Base-by-base conservation (phyloP, 345 rosid genomes). In the Carallia pectinifolia region DNA sequence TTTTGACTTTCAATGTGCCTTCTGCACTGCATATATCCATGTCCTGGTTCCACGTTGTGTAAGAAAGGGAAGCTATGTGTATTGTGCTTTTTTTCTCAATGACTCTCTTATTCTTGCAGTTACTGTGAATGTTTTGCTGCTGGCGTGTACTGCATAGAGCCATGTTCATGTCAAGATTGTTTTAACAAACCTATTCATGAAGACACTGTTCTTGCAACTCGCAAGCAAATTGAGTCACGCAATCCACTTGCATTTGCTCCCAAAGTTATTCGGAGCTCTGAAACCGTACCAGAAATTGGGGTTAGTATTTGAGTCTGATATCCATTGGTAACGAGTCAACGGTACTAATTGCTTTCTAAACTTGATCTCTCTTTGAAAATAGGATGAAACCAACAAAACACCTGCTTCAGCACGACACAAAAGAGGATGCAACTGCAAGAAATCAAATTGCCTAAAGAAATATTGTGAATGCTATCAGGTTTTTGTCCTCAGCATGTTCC, bases 401-500 rank as follows among this genome's bases (percentile, higher is more conserved):
- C 99, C 97, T 47, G 93, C 97, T 73, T 95, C 99, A 33, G 97
- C 97, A 15, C 88, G 98, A 33, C 99, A 95, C 74, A 92, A 92
- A 82, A 83, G 95, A 80, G 99, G 99, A 50, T 95, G 99, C 88
- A 92, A 90, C 83, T 95, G 99, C 89, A 95, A 95, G 84, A 95
- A 90, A 73, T 95, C 99, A 50, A 85, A 79, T 77, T 95, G 99
- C 80, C 81, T 90, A 54, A 95, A 95, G 86, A 95, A 95, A 83
- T 95, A 95, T 73, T 95, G 99, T 6, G 99, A 95, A 88, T 95
- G 99, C 91, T 95, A 81, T 79, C 99, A 95, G 99, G 99, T 95
- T 77, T 80, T 68, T 73, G 58, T 68, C 39, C 59, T 55, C 52
- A n/a, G 18, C 62, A 53, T 31, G 40, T 61, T 48, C 60, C 33